A percentile compares a stretch with the other conserved stretches of the same genome.
phyloP scores from a whole-genome alignment of 371 early-diverging fungal species.

The Apophysomyces sp. region DNA sequence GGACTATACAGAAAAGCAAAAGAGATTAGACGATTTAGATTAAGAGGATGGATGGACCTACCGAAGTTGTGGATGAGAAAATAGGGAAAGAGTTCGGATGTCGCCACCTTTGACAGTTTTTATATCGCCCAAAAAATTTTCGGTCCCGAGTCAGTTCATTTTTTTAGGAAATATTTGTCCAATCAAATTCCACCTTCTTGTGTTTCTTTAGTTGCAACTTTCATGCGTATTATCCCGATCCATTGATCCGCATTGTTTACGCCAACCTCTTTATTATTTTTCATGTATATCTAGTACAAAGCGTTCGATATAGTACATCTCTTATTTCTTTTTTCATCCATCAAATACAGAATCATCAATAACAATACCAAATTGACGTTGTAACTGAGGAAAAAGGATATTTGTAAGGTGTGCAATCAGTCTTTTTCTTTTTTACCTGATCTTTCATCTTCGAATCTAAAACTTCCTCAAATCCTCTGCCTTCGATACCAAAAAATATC shows the following conservation, averaged over 20 bases:
- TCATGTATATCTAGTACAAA: too few species aligned
- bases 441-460: constrained; percentile 65
- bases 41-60: constrained; percentile 1
- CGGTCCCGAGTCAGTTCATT: neutral
- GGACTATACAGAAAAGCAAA: neutral
- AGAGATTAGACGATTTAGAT: neutral
- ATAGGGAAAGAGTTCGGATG: neutral
- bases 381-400: constrained; percentile 32
- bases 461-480: constrained; percentile 70
- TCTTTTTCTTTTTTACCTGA: constrained; percentile 23
- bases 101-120: neutral
- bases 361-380: constrained; percentile 66
- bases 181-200: too few species aligned
- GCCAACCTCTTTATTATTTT: too few species aligned
- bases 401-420: neutral
- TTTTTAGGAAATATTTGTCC: neutral
- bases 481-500: constrained; percentile 32
- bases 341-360: constrained; percentile 71
- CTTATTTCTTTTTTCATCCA: constrained; percentile 22
- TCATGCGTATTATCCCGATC: too few species aligned
- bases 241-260: too few species aligned
- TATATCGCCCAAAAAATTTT: neutral
- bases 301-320: too few species aligned
- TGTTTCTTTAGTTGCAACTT: too few species aligned
- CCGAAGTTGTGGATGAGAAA: constrained; percentile 2